phyloP scores from a whole-genome alignment of 2,329 filamentous ascomycete genomes.

The Ophiostoma sp. region DNA sequence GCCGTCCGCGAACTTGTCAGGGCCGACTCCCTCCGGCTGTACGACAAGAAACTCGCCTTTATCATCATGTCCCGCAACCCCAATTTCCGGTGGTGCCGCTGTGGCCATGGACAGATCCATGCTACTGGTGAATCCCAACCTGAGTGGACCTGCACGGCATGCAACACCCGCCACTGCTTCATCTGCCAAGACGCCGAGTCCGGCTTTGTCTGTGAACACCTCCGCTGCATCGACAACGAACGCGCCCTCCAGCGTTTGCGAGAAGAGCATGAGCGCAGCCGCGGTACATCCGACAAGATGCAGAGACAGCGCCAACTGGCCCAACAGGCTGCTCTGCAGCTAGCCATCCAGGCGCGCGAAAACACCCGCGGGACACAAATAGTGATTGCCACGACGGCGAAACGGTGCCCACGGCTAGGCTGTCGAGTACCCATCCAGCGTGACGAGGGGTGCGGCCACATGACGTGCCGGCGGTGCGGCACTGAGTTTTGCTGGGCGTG shows the following conservation, averaged over 20 bases:
- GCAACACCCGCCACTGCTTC: background rate
- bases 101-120: slow-evolving; percentile 21
- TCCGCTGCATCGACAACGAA: background rate
- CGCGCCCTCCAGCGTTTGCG: background rate
- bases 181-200: background rate
- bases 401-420: slow-evolving; percentile 31
- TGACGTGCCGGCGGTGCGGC: slow-evolving; percentile 42
- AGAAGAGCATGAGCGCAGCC: background rate
- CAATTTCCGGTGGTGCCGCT: slow-evolving; percentile 9
- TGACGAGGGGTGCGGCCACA: slow-evolving; percentile 43
- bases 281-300: background rate
- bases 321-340: background rate
- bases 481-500: slow-evolving; percentile 42
- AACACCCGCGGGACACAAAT: background rate
- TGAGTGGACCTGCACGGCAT: background rate
- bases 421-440: slow-evolving; percentile 34
- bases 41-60: slow-evolving; percentile 22
- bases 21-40: background rate
- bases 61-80: background rate
- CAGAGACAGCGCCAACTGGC: background rate
- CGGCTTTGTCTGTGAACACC: background rate
- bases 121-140: background rate
- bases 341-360: background rate
- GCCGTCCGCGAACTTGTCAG: background rate
- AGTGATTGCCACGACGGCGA: slow-evolving; percentile 31